Percentiles rank a stretch among this genome's conserved stretches.
Evolutionary conservation across 176 grass and related monocot genomes (phyloP).

Genomic region (Ensete glaucum): DNA sequence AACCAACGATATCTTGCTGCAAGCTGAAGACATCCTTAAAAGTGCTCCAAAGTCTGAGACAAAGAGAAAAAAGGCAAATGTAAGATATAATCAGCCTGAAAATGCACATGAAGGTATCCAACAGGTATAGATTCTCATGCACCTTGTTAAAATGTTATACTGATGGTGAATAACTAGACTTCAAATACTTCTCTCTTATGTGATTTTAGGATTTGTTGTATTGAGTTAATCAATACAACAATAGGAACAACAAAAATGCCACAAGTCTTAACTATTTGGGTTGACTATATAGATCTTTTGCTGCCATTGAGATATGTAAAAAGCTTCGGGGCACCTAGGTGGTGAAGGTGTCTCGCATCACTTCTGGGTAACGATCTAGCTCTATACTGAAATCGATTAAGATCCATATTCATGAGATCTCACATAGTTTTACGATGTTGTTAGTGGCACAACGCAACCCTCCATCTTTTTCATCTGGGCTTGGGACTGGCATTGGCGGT

Average conservation of each 20-base stretch:
- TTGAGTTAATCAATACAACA: background rate
- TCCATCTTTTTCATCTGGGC: too few relatives aligned
- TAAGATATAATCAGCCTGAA: conserved; percentile 80
- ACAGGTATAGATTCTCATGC: conserved; percentile 44
- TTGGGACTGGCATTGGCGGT: too few relatives aligned
- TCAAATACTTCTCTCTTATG: conserved; percentile 8
- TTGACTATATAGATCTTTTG: too few relatives aligned
- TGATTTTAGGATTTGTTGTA: background rate
- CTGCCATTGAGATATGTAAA: too few relatives aligned
- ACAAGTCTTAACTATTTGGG: too few relatives aligned
- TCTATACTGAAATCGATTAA: too few relatives aligned
- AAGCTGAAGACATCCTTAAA: conserved; percentile 66
- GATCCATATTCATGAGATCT: too few relatives aligned
- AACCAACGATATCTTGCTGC: conserved; percentile 80
- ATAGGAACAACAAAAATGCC: background rate
- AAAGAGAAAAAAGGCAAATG: conserved; percentile 48
- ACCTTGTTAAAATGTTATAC: conserved; percentile 1
- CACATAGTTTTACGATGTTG: too few relatives aligned
- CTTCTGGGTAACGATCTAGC: too few relatives aligned
- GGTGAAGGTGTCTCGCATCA: too few relatives aligned
- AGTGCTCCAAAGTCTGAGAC: conserved; percentile 40
- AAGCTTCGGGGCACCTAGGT: too few relatives aligned
- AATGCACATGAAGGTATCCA: conserved; percentile 79
- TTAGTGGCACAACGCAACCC: too few relatives aligned
- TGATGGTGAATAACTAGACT: background rate